Evolutionary conservation across 2,329 filamentous ascomycete genomes (phyloP), one percentile per base, ranked within the genome.

Genomic region (Incumbomyces delicatus): DNA sequence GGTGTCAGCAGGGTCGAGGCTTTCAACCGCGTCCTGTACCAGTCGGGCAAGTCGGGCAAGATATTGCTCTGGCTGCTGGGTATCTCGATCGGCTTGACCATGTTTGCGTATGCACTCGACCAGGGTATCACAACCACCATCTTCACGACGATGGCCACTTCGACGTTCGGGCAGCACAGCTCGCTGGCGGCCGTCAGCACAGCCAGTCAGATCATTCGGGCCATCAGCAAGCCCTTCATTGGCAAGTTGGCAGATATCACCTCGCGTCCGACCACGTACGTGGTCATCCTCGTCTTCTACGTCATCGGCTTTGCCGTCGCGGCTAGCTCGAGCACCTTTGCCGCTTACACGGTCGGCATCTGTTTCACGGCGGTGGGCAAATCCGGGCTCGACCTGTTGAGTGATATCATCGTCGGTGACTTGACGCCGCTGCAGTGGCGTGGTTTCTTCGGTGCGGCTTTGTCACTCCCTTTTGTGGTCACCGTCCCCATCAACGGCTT

Each of bases 401-500:
- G 52, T 47, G 55, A 61, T 30, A 58, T 61, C 30, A 59, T 61
- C 22, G 57, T 62, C 2, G 60, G 50, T 6, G 60, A 61, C 41
- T 41, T 61, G 35, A 60, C 60, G 3, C 52, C 55, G 1, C 44
- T 61, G 6, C 46, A 60, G 47, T 62, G 60, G 60, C 57, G 60
- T 20, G 60, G 52, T 11, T 61, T 62, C 47, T 58, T 48, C 34
- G 47, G 51, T 33, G 54, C 40, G 2, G 45, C 58, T 43, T 48
- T 59, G 1, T 49, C 42, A 6, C 41, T 49, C 5, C 60, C 60
- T 0, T 70, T 70, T 48, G 52, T 68, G 20, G 54, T 71, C 31
- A 71, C 66, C 0, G 60, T 64, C 0, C 64, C 63, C 16, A 51
- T 70, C 53, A 67, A 66, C 20, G 68, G 66, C 1, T 68, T 68